Base-by-base conservation (phyloP, 805 yeast genomes). In the Metschnikowia corniflorae region DNA sequence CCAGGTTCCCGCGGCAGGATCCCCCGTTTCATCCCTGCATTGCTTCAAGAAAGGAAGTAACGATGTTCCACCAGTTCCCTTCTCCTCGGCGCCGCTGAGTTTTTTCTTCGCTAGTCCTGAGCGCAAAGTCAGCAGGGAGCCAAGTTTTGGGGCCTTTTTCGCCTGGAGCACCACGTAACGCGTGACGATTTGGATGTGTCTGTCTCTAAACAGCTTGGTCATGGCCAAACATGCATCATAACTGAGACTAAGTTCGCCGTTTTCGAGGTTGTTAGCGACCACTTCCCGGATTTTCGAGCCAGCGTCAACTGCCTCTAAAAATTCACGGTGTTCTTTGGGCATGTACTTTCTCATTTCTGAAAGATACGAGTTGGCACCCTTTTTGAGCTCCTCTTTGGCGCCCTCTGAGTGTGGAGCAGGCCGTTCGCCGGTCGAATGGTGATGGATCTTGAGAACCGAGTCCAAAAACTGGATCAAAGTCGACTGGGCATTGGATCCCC, bases 31-130 rank as follows among this genome's bases (percentile, higher is more conserved):
- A 63, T 89, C 97, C 59, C 97, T 76, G 50, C 96, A 91, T 61
- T 91, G 97, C 60, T 88, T 89, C 57, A 89, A 71, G 64, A 89
- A 91, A 18, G 96, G 96, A 40, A 89, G 73, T 51, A 89, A 70
- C 1, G 94, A 80, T 0, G 97, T 89, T 29, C 97, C 97, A 15
- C 97, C 97, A 1, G 97, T 89, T 12, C 97, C 97, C 50, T 78
- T 76, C 46, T 75, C 77, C 40, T 75, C 82, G 28, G 68, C 71
- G 40, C 70, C 70, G 29, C 66, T 69, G 38, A 49, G 44, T 37
- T 68, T 71, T 23, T 68, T 57, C 49, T 73, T 77, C 31, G 76
- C 88, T 62, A 74, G 71, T 14, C 82, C 93, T 2, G 85, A 75
- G 51, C 87, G 74, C 39, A 80, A 57, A 7, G 88, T 80, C 33